A percentile compares a stretch with the other conserved stretches of the same genome.
Conservation (phyloP, 495 filamentous ascomycete species). For the Talaromyces liani region DNA sequence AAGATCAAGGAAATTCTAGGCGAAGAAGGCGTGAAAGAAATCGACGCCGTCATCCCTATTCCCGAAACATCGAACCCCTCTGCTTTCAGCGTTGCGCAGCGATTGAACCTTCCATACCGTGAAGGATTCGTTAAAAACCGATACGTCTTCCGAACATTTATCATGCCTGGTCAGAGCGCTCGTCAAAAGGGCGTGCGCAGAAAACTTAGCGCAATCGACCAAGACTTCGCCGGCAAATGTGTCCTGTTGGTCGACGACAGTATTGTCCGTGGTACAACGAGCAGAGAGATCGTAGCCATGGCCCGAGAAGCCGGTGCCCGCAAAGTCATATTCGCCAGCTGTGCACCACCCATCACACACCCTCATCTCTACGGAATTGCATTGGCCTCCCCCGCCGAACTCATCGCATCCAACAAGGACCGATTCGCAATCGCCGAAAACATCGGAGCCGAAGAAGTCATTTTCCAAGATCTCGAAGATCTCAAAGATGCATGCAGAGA, state of each 20-base stretch:
- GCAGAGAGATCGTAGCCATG: conserved; percentile 88
- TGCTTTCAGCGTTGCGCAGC: conserved; percentile 70
- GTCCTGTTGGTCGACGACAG: conserved; percentile 89
- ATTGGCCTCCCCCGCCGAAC: conserved; percentile 71
- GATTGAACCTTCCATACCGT: conserved; percentile 71
- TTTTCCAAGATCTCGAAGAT: conserved; percentile 83
- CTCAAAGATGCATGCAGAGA: conserved; percentile 74
- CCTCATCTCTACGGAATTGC: conserved; percentile 85
- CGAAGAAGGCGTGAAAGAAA: conserved; percentile 67
- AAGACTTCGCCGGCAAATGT: conserved; percentile 77
- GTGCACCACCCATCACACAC: conserved; percentile 78
- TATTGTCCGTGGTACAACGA: conserved; percentile 89
- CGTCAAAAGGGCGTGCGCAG: conserved; percentile 58
- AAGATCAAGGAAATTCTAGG: conserved; percentile 69
- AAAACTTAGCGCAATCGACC: conserved; percentile 71
- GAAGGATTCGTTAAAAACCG: conserved; percentile 92
- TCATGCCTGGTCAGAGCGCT: conserved; percentile 83
- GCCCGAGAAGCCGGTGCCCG: conserved; percentile 83
- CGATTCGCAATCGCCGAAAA: conserved; percentile 61
- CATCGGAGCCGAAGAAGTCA: conserved; percentile 86
- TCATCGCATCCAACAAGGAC: conserved; percentile 76
- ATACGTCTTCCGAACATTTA: conserved; percentile 94
- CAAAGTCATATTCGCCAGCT: conserved; percentile 85
- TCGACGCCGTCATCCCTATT: conserved; percentile 88
- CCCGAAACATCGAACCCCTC: conserved; percentile 83